Base-by-base conservation (phyloP, 108 stramenopile species). In the Fistulifera pelliculosa region DNA sequence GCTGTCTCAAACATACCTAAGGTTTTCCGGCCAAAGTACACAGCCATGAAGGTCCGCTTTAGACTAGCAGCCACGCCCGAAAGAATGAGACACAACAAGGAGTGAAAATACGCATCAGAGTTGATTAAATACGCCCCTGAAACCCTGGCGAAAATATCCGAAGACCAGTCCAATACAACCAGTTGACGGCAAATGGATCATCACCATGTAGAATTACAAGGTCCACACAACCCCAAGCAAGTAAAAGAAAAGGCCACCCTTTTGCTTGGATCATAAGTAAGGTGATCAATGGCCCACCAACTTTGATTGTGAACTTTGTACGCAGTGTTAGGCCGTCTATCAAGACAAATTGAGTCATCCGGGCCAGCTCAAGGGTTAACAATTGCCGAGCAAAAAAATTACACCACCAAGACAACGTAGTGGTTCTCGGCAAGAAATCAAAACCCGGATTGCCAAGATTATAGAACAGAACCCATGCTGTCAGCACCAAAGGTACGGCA, bases 161-260 rank as follows among this genome's bases (percentile, higher is more conserved):
- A 49, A 83, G 62, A 7, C 68, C 70, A 14, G 81, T 70, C 51
- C 68, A 85, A 42, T 70, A 77, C 8, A 90, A 61, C 88, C 88
- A 85, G 43, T 75, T 63, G 40, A 61, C 27, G 28, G 60, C 54
- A 35, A 61, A 73, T 25, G 28, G 50, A 47, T 64, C 63, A 23
- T 56, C 47, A 13, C 73, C 82, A 38, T 86, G 79, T 5, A 90
- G 49, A 6, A 90, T 43, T 8, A 73, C 1, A 49, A 83, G 61
- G 27, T 77, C 79, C 60, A 64, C 68, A 10, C 77, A 7, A 1
- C 68, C 78, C 89, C 89, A 90, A 21, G 53, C 57, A 27, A 55
- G 47, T 0, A 74, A 16, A 17, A 85, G 8, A 38, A 87, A 79
- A 2, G 90, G 90, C 83, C 81, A 87, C 12, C 90, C 90, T 42